These are phyloP conservation scores for Galerina marginata DNA, from an alignment of 768 basidiomycete species.

Conservation along the genomic window DNA sequence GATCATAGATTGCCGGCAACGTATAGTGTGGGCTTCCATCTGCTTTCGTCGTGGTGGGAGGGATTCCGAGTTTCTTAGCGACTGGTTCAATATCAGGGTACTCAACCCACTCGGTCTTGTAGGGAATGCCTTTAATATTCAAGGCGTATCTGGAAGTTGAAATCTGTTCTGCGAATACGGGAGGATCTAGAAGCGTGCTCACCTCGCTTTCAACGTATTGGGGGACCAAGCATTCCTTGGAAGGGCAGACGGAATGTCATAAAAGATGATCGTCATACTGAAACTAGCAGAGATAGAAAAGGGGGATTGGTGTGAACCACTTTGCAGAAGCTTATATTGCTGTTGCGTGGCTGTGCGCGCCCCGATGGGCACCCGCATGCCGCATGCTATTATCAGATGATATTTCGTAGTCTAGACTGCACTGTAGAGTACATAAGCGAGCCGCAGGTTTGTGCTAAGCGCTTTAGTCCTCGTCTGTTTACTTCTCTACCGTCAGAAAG, in stretches of 20 bases:
- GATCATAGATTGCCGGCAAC: constrained; percentile 55
- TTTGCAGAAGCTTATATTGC: no score
- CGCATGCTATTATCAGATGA: no score
- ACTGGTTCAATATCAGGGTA: constrained; percentile 46
- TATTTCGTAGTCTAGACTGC: no score
- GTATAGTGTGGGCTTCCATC: constrained; percentile 46
- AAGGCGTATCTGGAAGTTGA: constrained; percentile 26
- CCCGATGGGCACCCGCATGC: no score
- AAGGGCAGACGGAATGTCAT: constrained; percentile 41
- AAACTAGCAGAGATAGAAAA: no score
- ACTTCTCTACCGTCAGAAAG: no score
- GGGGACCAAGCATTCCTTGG: constrained; percentile 38
- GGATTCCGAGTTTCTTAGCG: constrained; percentile 38
- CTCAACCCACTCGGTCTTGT: constrained; percentile 53
- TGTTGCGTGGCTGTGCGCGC: no score
- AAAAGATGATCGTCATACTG: constrained; percentile 29
- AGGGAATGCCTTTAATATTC: constrained; percentile 36
- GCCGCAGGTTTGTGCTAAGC: no score
- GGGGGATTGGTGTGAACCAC: no score
- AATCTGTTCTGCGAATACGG: background rate
- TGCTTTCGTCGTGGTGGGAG: constrained; percentile 37
- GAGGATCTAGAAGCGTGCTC: background rate
- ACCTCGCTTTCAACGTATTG: constrained; percentile 42
- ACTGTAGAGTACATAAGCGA: no score
- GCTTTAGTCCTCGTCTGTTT: no score